Evolutionary conservation across 2,329 filamentous ascomycete genomes (phyloP).

Genomic region (Herpotrichia juniperi): DNA sequence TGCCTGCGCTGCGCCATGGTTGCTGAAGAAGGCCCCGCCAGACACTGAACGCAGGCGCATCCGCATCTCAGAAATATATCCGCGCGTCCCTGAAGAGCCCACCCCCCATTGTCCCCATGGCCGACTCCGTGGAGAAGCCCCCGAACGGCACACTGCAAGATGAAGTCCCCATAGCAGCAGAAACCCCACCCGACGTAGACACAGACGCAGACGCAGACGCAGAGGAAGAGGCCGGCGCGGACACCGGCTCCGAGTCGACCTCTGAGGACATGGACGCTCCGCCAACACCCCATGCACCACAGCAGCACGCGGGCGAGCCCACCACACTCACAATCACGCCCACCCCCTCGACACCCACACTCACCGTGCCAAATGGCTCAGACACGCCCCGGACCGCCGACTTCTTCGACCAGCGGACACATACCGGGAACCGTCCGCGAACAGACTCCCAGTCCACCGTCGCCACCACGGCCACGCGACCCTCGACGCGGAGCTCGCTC

Average conservation of each 20-base stretch:
- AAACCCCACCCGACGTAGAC: background rate
- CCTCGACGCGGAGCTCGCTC: constrained; percentile 83
- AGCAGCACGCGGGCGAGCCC: constrained; percentile 20
- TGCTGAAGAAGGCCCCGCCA: constrained; percentile 24
- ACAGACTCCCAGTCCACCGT: constrained; percentile 67
- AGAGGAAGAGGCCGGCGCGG: constrained; percentile 23
- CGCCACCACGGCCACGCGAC: constrained; percentile 55
- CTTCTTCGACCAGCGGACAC: constrained; percentile 42
- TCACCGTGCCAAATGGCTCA: constrained; percentile 29
- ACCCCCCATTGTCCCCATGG: constrained; percentile 31
- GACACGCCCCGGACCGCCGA: constrained; percentile 41
- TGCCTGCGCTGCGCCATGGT: constrained; percentile 33
- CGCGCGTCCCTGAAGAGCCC: constrained; percentile 16
- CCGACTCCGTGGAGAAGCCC: constrained; percentile 30
- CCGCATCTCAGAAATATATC: constrained; percentile 21
- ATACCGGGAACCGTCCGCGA: constrained; percentile 49
- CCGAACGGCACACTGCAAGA: constrained; percentile 16
- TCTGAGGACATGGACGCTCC: constrained; percentile 20
- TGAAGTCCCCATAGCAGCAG: constrained; percentile 14
- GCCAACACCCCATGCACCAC: constrained; percentile 17
- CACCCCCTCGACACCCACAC: constrained; percentile 27
- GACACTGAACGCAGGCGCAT: constrained; percentile 22
- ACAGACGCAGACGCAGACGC: constrained; percentile 7
- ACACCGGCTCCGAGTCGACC: constrained; percentile 25
- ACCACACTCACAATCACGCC: constrained; percentile 28